A percentile compares a stretch with the other conserved stretches of the same genome.
These are phyloP conservation scores for Trametes versicolor DNA, from an alignment of 1,284 basidiomycete genomes.

Conservation along the genomic window DNA sequence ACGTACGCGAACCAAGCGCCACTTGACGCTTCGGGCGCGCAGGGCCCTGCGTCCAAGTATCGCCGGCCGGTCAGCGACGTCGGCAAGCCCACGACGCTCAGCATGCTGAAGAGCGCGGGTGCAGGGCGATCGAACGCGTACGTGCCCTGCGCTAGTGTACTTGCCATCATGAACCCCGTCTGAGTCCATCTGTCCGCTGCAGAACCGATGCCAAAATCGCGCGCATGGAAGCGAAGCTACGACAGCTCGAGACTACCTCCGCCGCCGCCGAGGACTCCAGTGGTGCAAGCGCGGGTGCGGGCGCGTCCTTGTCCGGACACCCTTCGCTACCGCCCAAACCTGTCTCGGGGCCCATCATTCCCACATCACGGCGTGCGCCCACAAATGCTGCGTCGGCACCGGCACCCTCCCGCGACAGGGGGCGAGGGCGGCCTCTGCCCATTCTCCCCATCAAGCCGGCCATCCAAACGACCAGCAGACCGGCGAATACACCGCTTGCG, in stretches of 20 bases:
- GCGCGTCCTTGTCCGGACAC: conserved; percentile 46
- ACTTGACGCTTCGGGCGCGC: conserved; percentile 43
- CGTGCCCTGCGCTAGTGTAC: conserved; percentile 38
- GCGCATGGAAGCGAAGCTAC: conserved; percentile 93
- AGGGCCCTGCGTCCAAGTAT: conserved; percentile 37
- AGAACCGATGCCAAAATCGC: conserved; percentile 93
- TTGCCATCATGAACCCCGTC: not conserved
- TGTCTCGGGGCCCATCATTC: conserved; percentile 25
- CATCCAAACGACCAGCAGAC: not conserved
- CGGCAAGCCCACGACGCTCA: conserved; percentile 86
- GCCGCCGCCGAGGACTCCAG: conserved; percentile 34
- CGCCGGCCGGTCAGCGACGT: conserved; percentile 64
- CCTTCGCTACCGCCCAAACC: conserved; percentile 66
- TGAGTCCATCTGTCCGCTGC: conserved; percentile 10
- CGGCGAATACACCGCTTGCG: conserved; percentile 6
- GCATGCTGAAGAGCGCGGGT: conserved; percentile 80
- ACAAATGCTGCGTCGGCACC: conserved; percentile 20
- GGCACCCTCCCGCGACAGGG: conserved; percentile 12
- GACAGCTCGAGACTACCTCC: conserved; percentile 68
- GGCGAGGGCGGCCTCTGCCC: conserved; percentile 24
- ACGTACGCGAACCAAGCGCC: conserved; percentile 90
- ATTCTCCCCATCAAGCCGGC: conserved; percentile 26
- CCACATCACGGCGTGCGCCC: conserved; percentile 17
- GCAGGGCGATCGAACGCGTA: conserved; percentile 69
- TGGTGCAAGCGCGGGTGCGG: conserved; percentile 12